These are phyloP conservation scores for Pythium grandisporangium DNA, from an alignment of 352 stramenopile species.

Conservation along the genomic window DNA sequence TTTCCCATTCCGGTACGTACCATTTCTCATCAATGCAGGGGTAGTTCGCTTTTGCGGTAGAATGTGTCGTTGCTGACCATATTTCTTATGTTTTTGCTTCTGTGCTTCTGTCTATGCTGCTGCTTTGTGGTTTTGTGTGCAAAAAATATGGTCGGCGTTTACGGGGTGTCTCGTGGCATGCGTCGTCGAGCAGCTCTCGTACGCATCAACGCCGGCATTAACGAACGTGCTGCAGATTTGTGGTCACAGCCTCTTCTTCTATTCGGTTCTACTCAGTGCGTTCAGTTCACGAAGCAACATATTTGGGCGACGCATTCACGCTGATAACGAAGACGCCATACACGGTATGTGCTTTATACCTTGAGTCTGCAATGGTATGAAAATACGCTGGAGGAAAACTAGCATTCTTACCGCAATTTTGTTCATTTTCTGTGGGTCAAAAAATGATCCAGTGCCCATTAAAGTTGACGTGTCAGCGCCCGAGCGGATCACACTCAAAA, in stretches of 20 bases:
- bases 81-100: too few species aligned
- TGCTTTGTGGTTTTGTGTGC: too few species aligned
- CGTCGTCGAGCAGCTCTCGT: too few species aligned
- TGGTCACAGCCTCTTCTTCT: constrained; percentile 81
- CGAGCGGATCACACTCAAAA: constrained; percentile 75
- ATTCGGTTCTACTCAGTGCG: constrained; percentile 63
- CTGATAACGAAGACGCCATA: constrained; percentile 50
- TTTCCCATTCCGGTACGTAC: constrained; percentile 68
- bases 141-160: too few species aligned
- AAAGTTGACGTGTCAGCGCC: constrained; percentile 76
- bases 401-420: too few species aligned
- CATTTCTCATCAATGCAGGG: neutral
- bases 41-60: constrained; percentile 3
- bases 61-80: neutral
- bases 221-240: constrained; percentile 69
- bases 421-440: neutral
- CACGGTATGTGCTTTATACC: constrained; percentile 26
- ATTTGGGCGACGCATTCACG: constrained; percentile 53
- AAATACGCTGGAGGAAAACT: too few species aligned
- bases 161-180: too few species aligned
- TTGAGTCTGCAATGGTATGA: too few species aligned
- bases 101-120: too few species aligned
- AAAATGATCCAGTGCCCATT: constrained; percentile 32
- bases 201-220: constrained; percentile 52
- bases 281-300: constrained; percentile 65